phyloP scores from a whole-genome alignment of 75 land plant species.

The Cunninghamia lanceolata region DNA sequence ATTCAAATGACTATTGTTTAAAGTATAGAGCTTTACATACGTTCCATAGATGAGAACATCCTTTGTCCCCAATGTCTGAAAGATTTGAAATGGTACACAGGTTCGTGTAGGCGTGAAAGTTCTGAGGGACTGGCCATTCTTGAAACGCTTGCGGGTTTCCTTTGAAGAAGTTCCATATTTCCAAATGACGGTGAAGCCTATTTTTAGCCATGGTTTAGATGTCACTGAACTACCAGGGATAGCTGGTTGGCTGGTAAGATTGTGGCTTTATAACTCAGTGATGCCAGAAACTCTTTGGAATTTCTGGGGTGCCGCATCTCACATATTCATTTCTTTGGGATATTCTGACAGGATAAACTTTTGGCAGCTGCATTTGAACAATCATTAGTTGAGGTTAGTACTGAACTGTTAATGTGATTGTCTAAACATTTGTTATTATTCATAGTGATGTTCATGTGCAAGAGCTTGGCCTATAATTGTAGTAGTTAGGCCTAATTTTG shows the following conservation, averaged over 20 bases:
- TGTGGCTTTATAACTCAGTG: background rate
- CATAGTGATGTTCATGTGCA: background rate
- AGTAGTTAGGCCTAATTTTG: background rate
- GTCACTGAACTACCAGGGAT: conserved; percentile 94
- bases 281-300: background rate
- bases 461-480: background rate
- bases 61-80: conserved; percentile 6
- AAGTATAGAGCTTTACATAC: background rate
- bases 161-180: conserved; percentile 81
- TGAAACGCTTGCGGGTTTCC: conserved; percentile 79
- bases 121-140: conserved; percentile 60
- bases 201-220: conserved; percentile 78
- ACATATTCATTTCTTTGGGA: conserved; percentile 6
- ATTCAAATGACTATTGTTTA: background rate
- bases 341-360: conserved; percentile 67
- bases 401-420: background rate
- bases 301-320: background rate
- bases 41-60: background rate
- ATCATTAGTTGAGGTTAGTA: conserved; percentile 86
- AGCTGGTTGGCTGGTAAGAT: conserved; percentile 88
- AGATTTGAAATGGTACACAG: conserved; percentile 35
- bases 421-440: conserved; percentile 2
- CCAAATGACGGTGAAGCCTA: conserved; percentile 82
- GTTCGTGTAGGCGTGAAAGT: conserved; percentile 88
- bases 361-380: conserved; percentile 76